phyloP scores from a whole-genome alignment of 805 yeast genomes.

The Limtongia smithiae region DNA sequence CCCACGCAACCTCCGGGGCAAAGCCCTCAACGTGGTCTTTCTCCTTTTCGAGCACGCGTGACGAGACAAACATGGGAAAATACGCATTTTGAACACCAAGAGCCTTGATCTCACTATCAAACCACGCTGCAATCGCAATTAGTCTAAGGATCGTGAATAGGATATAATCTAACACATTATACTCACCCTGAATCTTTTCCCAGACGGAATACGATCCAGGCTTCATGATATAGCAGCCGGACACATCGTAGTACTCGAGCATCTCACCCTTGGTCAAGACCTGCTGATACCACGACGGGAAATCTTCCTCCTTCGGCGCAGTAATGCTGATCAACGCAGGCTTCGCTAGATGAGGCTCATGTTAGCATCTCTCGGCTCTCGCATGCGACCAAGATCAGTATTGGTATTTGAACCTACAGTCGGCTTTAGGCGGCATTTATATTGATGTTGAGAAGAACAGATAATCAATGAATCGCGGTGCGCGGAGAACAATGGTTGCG shows the following conservation, averaged over 20 bases:
- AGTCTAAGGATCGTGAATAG: too few relatives aligned
- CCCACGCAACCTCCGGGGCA: conserved; percentile 99
- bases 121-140: conserved; percentile 49
- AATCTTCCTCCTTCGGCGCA: conserved; percentile 85
- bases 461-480: background rate
- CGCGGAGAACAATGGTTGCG: background rate
- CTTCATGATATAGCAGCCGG: conserved; percentile 96
- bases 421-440: conserved; percentile 18
- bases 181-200: conserved; percentile 72
- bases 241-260: conserved; percentile 97
- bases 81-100: conserved; percentile 92
- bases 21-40: conserved; percentile 98
- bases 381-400: too few relatives aligned
- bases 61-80: conserved; percentile 98
- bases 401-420: conserved; percentile 9
- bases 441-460: background rate
- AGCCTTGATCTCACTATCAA: conserved; percentile 73
- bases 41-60: conserved; percentile 90
- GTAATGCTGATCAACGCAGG: conserved; percentile 88
- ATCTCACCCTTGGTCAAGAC: conserved; percentile 94
- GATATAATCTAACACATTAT: too few relatives aligned
- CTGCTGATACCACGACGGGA: conserved; percentile 97
- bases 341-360: conserved; percentile 1
- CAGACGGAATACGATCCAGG: conserved; percentile 93
- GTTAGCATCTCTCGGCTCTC: background rate